Conservation (phyloP, 164 flowering plant species). For the Warburgia ugandensis region DNA sequence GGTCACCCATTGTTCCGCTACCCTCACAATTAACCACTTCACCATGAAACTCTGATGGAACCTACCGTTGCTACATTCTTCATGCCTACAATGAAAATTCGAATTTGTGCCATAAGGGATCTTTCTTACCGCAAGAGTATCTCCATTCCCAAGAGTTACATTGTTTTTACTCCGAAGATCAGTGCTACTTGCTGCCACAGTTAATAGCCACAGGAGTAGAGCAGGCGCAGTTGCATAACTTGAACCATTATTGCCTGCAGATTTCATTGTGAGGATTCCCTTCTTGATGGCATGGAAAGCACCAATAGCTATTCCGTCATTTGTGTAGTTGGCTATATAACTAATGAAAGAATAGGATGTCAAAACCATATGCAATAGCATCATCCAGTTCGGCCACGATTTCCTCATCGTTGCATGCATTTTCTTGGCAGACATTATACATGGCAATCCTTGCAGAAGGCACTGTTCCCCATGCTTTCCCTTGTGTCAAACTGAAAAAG, state of each 20-base stretch:
- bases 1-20: too few relatives aligned
- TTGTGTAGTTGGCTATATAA: slow-evolving; percentile 7
- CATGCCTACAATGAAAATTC: too few relatives aligned
- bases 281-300: slow-evolving; percentile 59
- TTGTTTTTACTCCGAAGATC: slow-evolving; percentile 49
- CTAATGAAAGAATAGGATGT: slow-evolving; percentile 67
- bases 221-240: slow-evolving; percentile 25
- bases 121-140: not conserved
- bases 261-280: slow-evolving; percentile 52
- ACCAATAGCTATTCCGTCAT: slow-evolving; percentile 40
- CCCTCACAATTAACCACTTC: too few relatives aligned
- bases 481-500: slow-evolving; percentile 60
- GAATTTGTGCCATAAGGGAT: not conserved
- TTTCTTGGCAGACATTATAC: slow-evolving; percentile 76
- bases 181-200: slow-evolving; percentile 61
- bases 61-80: too few relatives aligned
- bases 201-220: slow-evolving; percentile 17
- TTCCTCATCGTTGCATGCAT: slow-evolving; percentile 59
- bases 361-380: slow-evolving; percentile 81
- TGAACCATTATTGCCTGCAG: slow-evolving; percentile 80
- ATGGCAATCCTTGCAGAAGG: slow-evolving; percentile 65
- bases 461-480: slow-evolving; percentile 69
- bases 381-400: slow-evolving; percentile 73
- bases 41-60: too few relatives aligned
- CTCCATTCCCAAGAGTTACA: not conserved